Percentiles rank a stretch among this genome's conserved stretches.
These are phyloP conservation scores for Psilocybe tampanensis DNA, from an alignment of 768 basidiomycete genomes.

Conservation along the genomic window DNA sequence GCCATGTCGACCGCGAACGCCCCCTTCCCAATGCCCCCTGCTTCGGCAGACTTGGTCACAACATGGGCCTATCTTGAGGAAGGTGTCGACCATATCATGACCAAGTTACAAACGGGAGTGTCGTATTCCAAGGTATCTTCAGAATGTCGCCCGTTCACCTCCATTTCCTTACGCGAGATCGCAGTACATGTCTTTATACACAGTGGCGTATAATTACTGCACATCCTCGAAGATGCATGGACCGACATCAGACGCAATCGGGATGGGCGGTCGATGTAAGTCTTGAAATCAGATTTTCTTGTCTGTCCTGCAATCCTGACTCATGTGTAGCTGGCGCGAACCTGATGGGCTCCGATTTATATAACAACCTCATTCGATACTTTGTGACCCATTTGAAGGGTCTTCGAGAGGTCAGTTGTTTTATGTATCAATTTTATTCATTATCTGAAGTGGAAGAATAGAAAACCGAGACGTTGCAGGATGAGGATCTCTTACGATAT, in stretches of 20 bases:
- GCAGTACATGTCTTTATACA: conserved; percentile 87
- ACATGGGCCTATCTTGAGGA: conserved; percentile 90
- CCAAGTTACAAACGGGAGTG: conserved; percentile 84
- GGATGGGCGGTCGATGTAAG: conserved; percentile 70
- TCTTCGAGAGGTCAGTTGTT: conserved; percentile 45
- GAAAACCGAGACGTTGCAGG: conserved; percentile 80
- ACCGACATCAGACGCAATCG: conserved; percentile 43
- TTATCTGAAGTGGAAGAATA: conserved; percentile 32
- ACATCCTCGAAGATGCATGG: conserved; percentile 83
- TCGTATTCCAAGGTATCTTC: conserved; percentile 68
- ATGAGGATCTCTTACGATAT: conserved; percentile 86
- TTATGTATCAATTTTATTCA: neutral
- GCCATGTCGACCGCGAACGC: conserved; percentile 34
- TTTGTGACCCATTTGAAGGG: conserved; percentile 82
- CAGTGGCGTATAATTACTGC: conserved; percentile 98
- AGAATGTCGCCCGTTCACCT: neutral
- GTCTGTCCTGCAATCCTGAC: conserved; percentile 32
- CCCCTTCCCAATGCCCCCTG: conserved; percentile 60
- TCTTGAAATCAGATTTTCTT: conserved; percentile 18
- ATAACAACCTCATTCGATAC: conserved; percentile 92
- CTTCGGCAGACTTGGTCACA: conserved; percentile 73
- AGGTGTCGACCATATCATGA: conserved; percentile 91
- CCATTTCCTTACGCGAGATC: conserved; percentile 12
- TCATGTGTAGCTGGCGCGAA: conserved; percentile 76
- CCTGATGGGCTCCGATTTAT: conserved; percentile 96